Base-by-base conservation (phyloP, 78 protist species). In the Polysphondylium violaceum region DNA sequence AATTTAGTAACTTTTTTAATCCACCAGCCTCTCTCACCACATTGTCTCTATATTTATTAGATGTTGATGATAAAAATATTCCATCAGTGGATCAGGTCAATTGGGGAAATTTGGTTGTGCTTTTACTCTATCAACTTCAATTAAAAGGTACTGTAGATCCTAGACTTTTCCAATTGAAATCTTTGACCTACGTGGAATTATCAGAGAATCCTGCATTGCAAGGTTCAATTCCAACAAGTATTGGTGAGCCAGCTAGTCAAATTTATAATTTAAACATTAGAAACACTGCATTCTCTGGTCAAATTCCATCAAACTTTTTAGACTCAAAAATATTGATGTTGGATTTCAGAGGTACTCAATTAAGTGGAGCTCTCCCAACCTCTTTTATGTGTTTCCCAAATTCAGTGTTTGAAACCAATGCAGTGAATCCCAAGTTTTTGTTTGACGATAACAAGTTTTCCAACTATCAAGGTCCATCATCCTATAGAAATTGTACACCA, bases 11-110 rank as follows among this genome's bases (percentile, higher is more conserved):
- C 19, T 68, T 68, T 43, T 36, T n/a, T 43, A 36, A 68, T 5
- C 35, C 55, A 68, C 76, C 76, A 68, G 17, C 76, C 21, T 41
- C 76, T 16, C 43, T 68, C 16, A 68, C 40, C n/a, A 43, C 58
- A 25, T 8, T 68, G 12, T 40, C 27, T 43, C 25, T 68, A n/a
- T 68, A 27, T 43, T n/a, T n/a, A 25, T n/a, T 68, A 14, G 29
- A 36, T 21, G 21, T 65, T 36, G 23, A 23, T n/a, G 56, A 23
- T 1, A 68, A 43, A 43, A 23, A 19, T 5, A 25, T 68, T 50
- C 76, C 76, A 68, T 19, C 31, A 9, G 16, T 41, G 4, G 3
- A 14, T 8, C 31, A 36, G 8, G 59, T 43, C 12, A 1, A 23
- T 17, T 68, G 76, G 76, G n/a, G 25, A 33, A 41, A 47, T 41